Percentiles rank a stretch among this genome's conserved stretches.
Conservation (phyloP, 208 protist genomes). For the Leishmania guyanensis region DNA sequence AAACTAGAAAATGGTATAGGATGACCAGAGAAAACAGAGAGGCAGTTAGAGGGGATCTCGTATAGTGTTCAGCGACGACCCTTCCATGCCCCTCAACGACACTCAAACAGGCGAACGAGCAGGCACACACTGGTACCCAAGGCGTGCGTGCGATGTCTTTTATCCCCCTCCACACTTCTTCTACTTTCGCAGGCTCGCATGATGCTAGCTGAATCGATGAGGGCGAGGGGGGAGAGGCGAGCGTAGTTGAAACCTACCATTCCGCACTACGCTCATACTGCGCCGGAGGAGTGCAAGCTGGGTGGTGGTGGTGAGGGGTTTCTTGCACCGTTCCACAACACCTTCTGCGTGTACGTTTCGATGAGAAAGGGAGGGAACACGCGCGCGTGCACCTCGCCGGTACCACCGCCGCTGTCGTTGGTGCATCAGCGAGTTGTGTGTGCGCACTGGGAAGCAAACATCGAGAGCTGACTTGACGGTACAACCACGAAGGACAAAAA, state of each 20-base stretch:
- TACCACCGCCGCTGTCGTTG: not conserved
- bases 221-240: not conserved
- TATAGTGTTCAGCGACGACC: not conserved
- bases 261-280: not conserved
- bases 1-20: not conserved
- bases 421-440: not conserved
- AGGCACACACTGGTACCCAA: not conserved
- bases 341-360: not conserved
- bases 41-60: not conserved
- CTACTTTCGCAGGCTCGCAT: not conserved
- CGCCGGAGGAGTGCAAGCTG: not conserved
- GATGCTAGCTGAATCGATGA: not conserved
- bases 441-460: not conserved
- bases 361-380: not conserved
- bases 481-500: not conserved
- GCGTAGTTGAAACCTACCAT: not conserved
- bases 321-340: not conserved
- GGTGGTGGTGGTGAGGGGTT: not conserved
- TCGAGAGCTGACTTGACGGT: not conserved
- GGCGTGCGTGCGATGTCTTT: not conserved
- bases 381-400: not conserved
- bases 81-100: not conserved
- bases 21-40: not conserved
- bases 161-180: not conserved
- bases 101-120: not conserved